Conservation (phyloP, 768 basidiomycete species). For the Russula brevipes region DNA sequence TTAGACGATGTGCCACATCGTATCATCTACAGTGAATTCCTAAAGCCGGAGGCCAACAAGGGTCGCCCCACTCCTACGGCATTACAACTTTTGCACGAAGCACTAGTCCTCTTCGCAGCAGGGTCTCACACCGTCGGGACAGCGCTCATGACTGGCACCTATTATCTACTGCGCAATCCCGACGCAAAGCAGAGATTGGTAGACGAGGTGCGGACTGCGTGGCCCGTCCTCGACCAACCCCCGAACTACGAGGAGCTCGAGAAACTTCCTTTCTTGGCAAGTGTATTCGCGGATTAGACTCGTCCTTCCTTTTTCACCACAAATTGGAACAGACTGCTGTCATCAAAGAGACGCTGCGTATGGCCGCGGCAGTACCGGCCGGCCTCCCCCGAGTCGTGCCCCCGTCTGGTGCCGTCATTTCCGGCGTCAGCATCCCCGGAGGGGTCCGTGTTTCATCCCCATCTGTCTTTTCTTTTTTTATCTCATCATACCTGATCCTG, state of each 20-base stretch:
- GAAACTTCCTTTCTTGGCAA: slow-evolving; percentile 16
- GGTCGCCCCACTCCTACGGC: neutral
- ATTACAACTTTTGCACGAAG: slow-evolving; percentile 6
- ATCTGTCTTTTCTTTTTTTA: neutral
- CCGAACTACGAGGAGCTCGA: slow-evolving; percentile 16
- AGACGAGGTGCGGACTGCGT: slow-evolving; percentile 3
- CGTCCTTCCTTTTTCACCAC: neutral
- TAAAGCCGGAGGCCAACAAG: slow-evolving; percentile 10
- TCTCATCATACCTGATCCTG: neutral
- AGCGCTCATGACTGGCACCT: slow-evolving; percentile 10
- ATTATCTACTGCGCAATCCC: slow-evolving; percentile 8
- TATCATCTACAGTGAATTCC: slow-evolving; percentile 12
- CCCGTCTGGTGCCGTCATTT: slow-evolving; percentile 12
- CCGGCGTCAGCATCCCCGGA: slow-evolving; percentile 9
- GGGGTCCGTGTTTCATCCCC: slow-evolving; percentile 11
- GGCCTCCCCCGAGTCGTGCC: slow-evolving; percentile 18
- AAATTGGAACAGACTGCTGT: slow-evolving; percentile 10
- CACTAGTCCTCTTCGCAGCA: slow-evolving; percentile 10
- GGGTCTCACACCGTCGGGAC: slow-evolving; percentile 20
- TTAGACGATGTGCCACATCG: slow-evolving; percentile 17
- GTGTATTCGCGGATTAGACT: neutral
- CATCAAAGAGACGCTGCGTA: slow-evolving; percentile 17
- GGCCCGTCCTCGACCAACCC: slow-evolving; percentile 11
- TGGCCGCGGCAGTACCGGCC: neutral
- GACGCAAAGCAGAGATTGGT: slow-evolving; percentile 4